Base-by-base conservation (phyloP, 352 stramenopile genomes). In the Elongisporangium anandrum region DNA sequence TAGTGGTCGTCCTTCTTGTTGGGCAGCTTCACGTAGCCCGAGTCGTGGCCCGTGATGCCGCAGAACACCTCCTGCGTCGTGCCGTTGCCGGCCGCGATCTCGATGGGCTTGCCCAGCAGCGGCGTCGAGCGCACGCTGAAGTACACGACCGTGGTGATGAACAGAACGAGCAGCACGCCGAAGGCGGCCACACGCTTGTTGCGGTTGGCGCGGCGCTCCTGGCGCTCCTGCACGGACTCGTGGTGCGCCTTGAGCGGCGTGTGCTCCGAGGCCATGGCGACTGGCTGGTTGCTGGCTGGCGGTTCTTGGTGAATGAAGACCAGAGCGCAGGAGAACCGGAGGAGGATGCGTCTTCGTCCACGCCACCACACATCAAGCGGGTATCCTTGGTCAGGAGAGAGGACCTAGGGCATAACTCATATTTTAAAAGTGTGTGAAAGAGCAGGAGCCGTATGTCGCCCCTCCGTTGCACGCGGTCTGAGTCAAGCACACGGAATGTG, bases 1-100 rank as follows among this genome's bases (percentile, higher is more conserved):
- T 90, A 90, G 45, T 88, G 60, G 62, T 87, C 79, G 55, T 85
- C 77, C 54, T 81, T 66, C 65, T 85, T 86, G 72, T 86, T 83
- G 52, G 76, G 61, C 2, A 89, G 68, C 58, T 77, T 71, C 50
- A 88, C 73, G 64, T 85, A 88, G 2, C 76, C 79, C 0, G 79
- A 70, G 47, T 87, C 70, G 26, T 79, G 67, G 26, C 85, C 74
- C 20, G 75, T 74, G 21, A 63, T 61, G 20, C 75, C 72, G 54
- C 78, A 85, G 52, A 79, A 87, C 9, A 67, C 50, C 19, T 77
- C 58, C 4, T 73, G n/a, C 48, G 41, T 38, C 16, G 24, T 56
- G 56, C 24, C 21, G n/a, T 66, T 63, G 26, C 47, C 60, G 0
- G 50, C 8, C n/a, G 53, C 58, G 6, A 70, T 19, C 17, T 65